Evolutionary conservation across 2,329 filamentous ascomycete genomes (phyloP), one percentile per base, ranked within the genome.

Genomic region (Ascochyta lentis): DNA sequence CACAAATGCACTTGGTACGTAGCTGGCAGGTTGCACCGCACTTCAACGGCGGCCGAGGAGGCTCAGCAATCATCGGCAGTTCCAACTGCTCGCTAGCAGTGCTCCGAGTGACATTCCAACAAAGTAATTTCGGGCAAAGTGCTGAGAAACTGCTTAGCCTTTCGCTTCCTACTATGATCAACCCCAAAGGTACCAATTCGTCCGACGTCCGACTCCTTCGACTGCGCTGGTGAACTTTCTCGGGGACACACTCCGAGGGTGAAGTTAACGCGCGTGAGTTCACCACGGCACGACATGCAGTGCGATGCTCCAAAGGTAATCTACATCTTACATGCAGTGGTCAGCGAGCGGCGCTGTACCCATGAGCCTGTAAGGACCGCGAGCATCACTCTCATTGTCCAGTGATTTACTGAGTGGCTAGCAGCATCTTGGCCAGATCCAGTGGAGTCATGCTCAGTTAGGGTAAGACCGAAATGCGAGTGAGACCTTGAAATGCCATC

Each of bases 1-100:
- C 60, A 70, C 67, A 59, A 39, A 56, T 56, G 62, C 62, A 63
- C 44, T 54, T 56, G 42, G 42, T 51, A 48, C 42, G 38, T 56
- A 46, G 53, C 53, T 51, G 53, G 53, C 53, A 51, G 47, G 53
- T 56, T 16, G 48, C 47, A 56, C 53, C 19, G 43, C 47, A 26
- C 38, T 51, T 42, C 6, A 43, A 41, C 41, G 41, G 38, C 38
- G 40, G 43, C 54, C 37, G 49, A 55, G 48, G 51, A 47, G 54
- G 52, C 51, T 55, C 50, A 59, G 57, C 41, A 57, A 42, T 26
- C 44, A 29, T 57, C 61, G 63, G 58, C 48, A 59, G 19, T 56
- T 55, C 13, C 47, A 23, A 24, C 26, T 37, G 29, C 41, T 39
- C 31, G 16, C 24, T 16, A 12, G 43, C 23, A 41, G 24, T 23